phyloP scores from a whole-genome alignment of 306 rosid species.

The Prunus armeniaca region DNA sequence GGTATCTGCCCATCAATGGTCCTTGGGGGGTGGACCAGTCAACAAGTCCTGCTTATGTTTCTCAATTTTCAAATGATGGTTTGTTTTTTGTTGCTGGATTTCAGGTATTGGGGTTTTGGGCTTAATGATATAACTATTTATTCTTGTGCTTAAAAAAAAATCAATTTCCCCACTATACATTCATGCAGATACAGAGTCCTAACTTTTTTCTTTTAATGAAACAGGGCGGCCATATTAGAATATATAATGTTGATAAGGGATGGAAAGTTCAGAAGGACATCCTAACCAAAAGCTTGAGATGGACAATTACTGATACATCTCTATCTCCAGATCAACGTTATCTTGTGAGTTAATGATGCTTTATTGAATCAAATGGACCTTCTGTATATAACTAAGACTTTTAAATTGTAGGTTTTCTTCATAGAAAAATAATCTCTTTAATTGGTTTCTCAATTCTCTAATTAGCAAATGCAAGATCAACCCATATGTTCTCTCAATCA shows the following conservation, averaged over 20 bases:
- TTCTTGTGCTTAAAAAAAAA: neutral
- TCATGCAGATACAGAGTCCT: neutral
- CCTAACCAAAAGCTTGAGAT: constrained; percentile 68
- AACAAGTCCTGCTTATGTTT: constrained; percentile 74
- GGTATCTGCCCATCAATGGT: constrained; percentile 89
- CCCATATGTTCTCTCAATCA: neutral
- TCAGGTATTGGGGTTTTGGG: constrained; percentile 48
- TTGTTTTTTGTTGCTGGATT: constrained; percentile 78
- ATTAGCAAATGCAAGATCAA: constrained; percentile 3
- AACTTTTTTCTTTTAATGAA: neutral
- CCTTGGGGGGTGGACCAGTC: constrained; percentile 82
- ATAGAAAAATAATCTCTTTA: neutral
- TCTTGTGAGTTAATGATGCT: constrained; percentile 60
- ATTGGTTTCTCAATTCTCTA: neutral
- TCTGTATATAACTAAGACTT: neutral
- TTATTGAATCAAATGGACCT: neutral
- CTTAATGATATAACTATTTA: neutral
- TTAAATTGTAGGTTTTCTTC: neutral
- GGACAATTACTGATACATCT: constrained; percentile 94
- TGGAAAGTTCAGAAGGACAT: constrained; percentile 85
- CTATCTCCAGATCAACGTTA: constrained; percentile 67
- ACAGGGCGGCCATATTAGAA: constrained; percentile 79
- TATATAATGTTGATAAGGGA: constrained; percentile 73
- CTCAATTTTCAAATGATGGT: constrained; percentile 90
- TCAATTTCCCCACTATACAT: neutral